Evolutionary conservation across 495 filamentous ascomycete species (phyloP), one percentile per base, ranked within the genome.

Genomic region (Penicillium bialowiezense): DNA sequence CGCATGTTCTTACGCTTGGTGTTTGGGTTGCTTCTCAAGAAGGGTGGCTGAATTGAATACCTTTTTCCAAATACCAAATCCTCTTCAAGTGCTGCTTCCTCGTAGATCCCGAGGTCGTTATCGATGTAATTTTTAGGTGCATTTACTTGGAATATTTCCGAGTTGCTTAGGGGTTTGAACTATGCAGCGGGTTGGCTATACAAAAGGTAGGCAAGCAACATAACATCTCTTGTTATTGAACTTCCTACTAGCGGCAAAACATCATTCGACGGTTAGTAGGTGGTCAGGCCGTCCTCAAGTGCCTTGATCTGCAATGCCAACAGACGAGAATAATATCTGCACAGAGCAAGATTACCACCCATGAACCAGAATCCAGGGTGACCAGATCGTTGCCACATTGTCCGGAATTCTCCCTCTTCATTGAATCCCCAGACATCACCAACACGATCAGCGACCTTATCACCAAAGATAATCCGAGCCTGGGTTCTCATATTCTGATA

Each of bases 301-400:
- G 76, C 87, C 65, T 87, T 86, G 35, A 91, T 86, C 74, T 91
- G 87, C 65, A 95, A 59, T 18, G 87, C 90, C 64, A 92, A 54
- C 33, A 88, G 44, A 36, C 79, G 77, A 10, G 86, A 90, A 48
- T 76, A 89, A 53, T 85, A 90, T 51, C 90, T 76, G 42, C 82
- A 85, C 47, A 91, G 56, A 12, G 85, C 86, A 19, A 93, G 62
- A 67, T 89, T 92, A 0, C 90, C 90, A 0, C 88, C 90, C 70
- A 90, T 87, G 61, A 88, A 85, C 88, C 88, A 96, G 45, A 92
- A 82, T 0, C 87, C 86, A 0, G 84, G 84, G 55, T 91, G 87
- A 0, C 87, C 87, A 14, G 74, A 85, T 35, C 60, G 70, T 5
- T 78, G 74, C 88, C 88, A 95, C 55, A 95, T 88, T 2, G 72